These are phyloP conservation scores for Pneumocystis canis DNA, from an alignment of 1,139 yeast species.

Conservation along the genomic window DNA sequence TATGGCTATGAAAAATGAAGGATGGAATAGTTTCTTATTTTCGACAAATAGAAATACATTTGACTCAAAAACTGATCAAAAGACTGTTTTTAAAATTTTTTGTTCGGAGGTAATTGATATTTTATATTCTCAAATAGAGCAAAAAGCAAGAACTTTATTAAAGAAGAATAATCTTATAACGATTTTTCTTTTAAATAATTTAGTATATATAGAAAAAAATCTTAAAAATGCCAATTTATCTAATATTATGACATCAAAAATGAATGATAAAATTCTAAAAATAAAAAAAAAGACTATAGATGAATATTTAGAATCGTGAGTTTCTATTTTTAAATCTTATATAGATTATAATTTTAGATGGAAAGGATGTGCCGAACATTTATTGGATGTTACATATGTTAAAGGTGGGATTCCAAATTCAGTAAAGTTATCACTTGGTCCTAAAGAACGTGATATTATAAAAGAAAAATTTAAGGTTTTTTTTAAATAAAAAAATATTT, in stretches of 20 bases:
- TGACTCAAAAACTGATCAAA: neutral
- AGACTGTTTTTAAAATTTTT: neutral
- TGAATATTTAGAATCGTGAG: slow-evolving; percentile 29
- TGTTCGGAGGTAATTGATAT: slow-evolving; percentile 7
- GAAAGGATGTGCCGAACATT: slow-evolving; percentile 55
- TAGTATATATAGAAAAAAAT: neutral
- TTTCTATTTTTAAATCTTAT: slow-evolving; percentile 54
- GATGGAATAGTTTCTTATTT: slow-evolving; percentile 8
- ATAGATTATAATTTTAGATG: slow-evolving; percentile 63
- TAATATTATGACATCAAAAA: neutral
- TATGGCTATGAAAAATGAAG: slow-evolving; percentile 9
- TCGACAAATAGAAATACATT: neutral
- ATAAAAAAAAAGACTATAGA: neutral
- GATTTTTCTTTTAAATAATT: slow-evolving; percentile 10
- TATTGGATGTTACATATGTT: slow-evolving; percentile 54
- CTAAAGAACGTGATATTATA: slow-evolving; percentile 67
- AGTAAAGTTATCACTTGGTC: slow-evolving; percentile 28
- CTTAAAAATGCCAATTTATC: neutral
- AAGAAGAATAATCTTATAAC: slow-evolving; percentile 5
- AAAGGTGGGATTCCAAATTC: slow-evolving; percentile 32
- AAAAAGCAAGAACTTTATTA: slow-evolving; percentile 5
- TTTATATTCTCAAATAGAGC: slow-evolving; percentile 5
- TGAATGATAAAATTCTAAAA: neutral
- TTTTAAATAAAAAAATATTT: neutral
- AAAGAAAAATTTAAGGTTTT: slow-evolving; percentile 63